Evolutionary conservation across 768 basidiomycete species (phyloP).

Genomic region (Auriscalpium orientale): DNA sequence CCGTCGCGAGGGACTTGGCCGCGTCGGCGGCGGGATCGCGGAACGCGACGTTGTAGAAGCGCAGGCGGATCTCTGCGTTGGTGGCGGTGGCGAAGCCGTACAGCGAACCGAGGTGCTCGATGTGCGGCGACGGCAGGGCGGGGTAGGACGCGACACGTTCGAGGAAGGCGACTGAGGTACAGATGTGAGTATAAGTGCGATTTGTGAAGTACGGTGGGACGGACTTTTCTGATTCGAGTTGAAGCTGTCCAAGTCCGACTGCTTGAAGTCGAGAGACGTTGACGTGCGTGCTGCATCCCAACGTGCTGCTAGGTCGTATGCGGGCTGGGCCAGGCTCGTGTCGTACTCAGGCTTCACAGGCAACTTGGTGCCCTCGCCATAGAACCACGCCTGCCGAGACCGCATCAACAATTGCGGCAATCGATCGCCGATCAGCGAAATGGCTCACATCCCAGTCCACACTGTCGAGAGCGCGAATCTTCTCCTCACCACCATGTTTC

Average conservation of each 20-base stretch:
- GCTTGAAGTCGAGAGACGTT: slow-evolving; percentile 44
- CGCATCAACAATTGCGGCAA: neutral
- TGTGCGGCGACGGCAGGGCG: slow-evolving; percentile 51
- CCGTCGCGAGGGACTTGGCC: slow-evolving; percentile 41
- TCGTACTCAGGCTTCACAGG: slow-evolving; percentile 76
- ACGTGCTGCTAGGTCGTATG: slow-evolving; percentile 61
- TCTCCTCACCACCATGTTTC: slow-evolving; percentile 48
- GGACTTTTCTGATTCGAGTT: slow-evolving; percentile 71
- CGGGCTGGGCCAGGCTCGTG: slow-evolving; percentile 55
- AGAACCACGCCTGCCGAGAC: slow-evolving; percentile 59
- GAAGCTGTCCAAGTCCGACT: slow-evolving; percentile 54
- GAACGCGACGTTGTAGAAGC: slow-evolving; percentile 72
- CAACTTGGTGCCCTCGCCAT: slow-evolving; percentile 68
- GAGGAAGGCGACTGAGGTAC: slow-evolving; percentile 65
- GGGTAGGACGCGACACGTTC: slow-evolving; percentile 63
- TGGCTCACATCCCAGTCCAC: slow-evolving; percentile 71
- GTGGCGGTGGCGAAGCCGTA: slow-evolving; percentile 46
- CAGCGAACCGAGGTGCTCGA: slow-evolving; percentile 47
- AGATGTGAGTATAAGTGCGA: neutral
- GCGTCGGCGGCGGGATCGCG: slow-evolving; percentile 37
- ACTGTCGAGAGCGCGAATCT: slow-evolving; percentile 55
- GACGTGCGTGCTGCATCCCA: slow-evolving; percentile 62
- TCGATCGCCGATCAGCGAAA: neutral
- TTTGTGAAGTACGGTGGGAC: neutral
- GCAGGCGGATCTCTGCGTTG: slow-evolving; percentile 72